These are phyloP conservation scores for Gautieria morchelliformis DNA, from an alignment of 768 basidiomycete species.

Conservation along the genomic window DNA sequence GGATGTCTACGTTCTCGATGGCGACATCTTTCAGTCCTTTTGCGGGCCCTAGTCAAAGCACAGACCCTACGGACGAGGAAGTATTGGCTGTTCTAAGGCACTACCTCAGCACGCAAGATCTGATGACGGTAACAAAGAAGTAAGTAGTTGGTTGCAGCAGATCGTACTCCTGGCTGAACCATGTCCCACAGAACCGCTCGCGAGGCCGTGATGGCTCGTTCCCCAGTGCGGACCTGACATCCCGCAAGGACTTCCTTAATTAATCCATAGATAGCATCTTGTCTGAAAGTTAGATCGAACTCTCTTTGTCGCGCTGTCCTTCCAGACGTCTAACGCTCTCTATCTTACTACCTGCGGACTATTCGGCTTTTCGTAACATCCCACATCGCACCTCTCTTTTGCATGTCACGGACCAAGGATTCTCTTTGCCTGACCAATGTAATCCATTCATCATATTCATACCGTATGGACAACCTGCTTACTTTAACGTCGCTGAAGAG, in stretches of 20 bases:
- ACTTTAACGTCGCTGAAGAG: not conserved
- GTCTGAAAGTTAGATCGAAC: slow-evolving; percentile 56
- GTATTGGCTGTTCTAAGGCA: slow-evolving; percentile 72
- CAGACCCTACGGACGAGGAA: slow-evolving; percentile 81
- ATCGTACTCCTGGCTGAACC: slow-evolving; percentile 1
- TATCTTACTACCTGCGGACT: not conserved
- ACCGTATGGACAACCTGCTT: slow-evolving; percentile 4
- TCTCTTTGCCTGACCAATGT: slow-evolving; percentile 6
- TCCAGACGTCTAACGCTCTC: not conserved
- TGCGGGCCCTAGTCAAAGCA: slow-evolving; percentile 61
- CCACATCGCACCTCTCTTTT: slow-evolving; percentile 1
- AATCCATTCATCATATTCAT: slow-evolving; percentile 1
- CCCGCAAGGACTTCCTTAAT: slow-evolving; percentile 87
- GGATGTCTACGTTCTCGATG: slow-evolving; percentile 82
- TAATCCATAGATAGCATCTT: slow-evolving; percentile 89
- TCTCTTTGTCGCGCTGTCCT: not conserved
- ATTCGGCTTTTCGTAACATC: not conserved
- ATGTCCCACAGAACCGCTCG: slow-evolving; percentile 61
- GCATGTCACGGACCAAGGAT: slow-evolving; percentile 7
- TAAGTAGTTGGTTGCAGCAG: slow-evolving; percentile 30
- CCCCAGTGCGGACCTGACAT: slow-evolving; percentile 86
- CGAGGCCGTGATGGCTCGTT: slow-evolving; percentile 75
- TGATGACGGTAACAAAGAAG: slow-evolving; percentile 97
- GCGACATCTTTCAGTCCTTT: slow-evolving; percentile 83
- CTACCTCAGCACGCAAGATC: slow-evolving; percentile 84